These are phyloP conservation scores for Xylariaceae sp. DNA, from an alignment of 2,329 filamentous ascomycete genomes.

Conservation along the genomic window DNA sequence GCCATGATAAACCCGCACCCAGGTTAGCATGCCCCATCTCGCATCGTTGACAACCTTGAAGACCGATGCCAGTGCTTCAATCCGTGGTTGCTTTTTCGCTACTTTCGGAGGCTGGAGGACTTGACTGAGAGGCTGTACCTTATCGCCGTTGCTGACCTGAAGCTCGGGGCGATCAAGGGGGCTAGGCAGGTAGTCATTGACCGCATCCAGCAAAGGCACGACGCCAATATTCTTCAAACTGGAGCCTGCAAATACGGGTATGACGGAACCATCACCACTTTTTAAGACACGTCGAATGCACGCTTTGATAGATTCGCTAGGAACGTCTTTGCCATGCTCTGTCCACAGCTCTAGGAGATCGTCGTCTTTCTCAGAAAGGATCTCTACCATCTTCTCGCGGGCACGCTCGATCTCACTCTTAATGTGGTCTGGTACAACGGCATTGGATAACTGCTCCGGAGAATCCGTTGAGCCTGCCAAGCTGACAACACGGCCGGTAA, in stretches of 20 bases:
- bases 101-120: slow-evolving; percentile 34
- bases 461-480: slow-evolving; percentile 52
- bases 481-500: slow-evolving; percentile 67
- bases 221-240: slow-evolving; percentile 94
- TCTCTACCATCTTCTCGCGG: slow-evolving; percentile 71
- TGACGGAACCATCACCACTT: slow-evolving; percentile 62
- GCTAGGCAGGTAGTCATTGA: slow-evolving; percentile 80
- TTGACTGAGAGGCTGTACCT: slow-evolving; percentile 41
- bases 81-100: slow-evolving; percentile 33
- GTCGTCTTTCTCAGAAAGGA: slow-evolving; percentile 85
- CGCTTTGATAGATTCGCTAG: slow-evolving; percentile 60
- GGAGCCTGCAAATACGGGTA: slow-evolving; percentile 85
- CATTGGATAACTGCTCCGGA: slow-evolving; percentile 41
- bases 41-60: slow-evolving; percentile 95
- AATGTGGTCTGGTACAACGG: slow-evolving; percentile 45
- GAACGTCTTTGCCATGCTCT: slow-evolving; percentile 69
- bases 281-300: slow-evolving; percentile 70
- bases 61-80: slow-evolving; percentile 57
- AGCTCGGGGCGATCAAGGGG: slow-evolving; percentile 75
- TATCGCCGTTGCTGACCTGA: slow-evolving; percentile 63
- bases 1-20: slow-evolving; percentile 87
- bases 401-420: slow-evolving; percentile 68
- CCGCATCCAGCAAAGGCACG: slow-evolving; percentile 81
- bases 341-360: slow-evolving; percentile 78
- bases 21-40: slow-evolving; percentile 80